These are phyloP conservation scores for Clitopilus hobsonii DNA, from an alignment of 768 basidiomycete species.

Conservation along the genomic window DNA sequence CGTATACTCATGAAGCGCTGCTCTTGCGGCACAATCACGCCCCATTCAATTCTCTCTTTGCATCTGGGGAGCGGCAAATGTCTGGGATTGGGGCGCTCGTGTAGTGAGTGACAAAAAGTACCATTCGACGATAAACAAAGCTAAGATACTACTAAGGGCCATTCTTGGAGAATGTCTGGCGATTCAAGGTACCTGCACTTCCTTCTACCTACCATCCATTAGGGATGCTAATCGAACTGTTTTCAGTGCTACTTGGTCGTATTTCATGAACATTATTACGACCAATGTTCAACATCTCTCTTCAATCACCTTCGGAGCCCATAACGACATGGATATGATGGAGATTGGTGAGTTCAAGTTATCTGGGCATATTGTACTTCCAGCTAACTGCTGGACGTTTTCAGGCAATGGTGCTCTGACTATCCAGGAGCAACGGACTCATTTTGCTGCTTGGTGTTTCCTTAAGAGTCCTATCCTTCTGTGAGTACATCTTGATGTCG, in stretches of 20 bases:
- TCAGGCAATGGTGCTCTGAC: constrained; percentile 47
- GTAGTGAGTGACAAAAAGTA: constrained; percentile 26
- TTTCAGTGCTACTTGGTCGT: constrained; percentile 41
- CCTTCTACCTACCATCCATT: not conserved
- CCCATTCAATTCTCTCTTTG: constrained; percentile 49
- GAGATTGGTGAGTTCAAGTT: constrained; percentile 31
- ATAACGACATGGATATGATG: constrained; percentile 62
- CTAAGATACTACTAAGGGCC: constrained; percentile 30
- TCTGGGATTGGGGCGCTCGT: constrained; percentile 56
- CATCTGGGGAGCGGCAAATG: constrained; percentile 50
- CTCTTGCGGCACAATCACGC: constrained; percentile 35
- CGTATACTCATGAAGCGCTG: constrained; percentile 25
- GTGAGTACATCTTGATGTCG: constrained; percentile 14
- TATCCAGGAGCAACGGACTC: constrained; percentile 45
- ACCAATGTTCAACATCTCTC: constrained; percentile 39
- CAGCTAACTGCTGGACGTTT: not conserved
- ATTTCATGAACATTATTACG: constrained; percentile 41
- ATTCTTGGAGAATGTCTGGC: constrained; percentile 51
- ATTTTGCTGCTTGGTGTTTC: constrained; percentile 55
- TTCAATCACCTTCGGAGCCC: constrained; percentile 42
- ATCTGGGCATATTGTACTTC: not conserved
- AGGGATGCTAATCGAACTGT: not conserved
- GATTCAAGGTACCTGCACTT: constrained; percentile 29
- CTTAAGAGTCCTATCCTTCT: constrained; percentile 56
- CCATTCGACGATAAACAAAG: not conserved